These are phyloP conservation scores for Claviceps cyperi DNA, from an alignment of 2,329 filamentous ascomycete species.

Conservation along the genomic window DNA sequence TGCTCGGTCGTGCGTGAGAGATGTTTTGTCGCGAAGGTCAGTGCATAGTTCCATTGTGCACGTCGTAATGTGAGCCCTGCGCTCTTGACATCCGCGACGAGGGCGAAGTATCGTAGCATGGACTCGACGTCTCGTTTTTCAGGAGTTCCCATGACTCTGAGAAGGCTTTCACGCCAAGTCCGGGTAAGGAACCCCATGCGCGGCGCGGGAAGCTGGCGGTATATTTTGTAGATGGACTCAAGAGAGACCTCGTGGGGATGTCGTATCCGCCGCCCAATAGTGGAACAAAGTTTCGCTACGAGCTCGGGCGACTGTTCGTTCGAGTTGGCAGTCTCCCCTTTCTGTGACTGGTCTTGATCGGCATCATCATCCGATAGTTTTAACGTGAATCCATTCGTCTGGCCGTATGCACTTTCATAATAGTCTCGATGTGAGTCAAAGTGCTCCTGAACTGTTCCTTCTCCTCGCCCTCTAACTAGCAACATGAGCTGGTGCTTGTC, in stretches of 20 bases:
- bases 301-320: conserved; percentile 20
- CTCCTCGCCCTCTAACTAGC: conserved; percentile 35
- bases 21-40: conserved; percentile 65
- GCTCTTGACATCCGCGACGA: conserved; percentile 70
- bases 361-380: conserved; percentile 34
- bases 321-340: conserved; percentile 23
- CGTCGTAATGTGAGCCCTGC: conserved; percentile 53
- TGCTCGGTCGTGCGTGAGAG: conserved; percentile 44
- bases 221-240: conserved; percentile 33
- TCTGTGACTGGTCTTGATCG: conserved; percentile 32
- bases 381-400: conserved; percentile 32
- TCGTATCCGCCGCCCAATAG: conserved; percentile 26
- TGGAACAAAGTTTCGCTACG: conserved; percentile 25
- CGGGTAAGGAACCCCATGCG: conserved; percentile 35
- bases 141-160: conserved; percentile 54
- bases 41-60: conserved; percentile 70
- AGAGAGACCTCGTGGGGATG: conserved; percentile 26
- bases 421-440: conserved; percentile 37
- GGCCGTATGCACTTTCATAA: conserved; percentile 38
- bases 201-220: conserved; percentile 35
- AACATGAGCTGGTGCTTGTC: conserved; percentile 33
- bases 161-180: conserved; percentile 43
- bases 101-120: conserved; percentile 70
- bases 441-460: conserved; percentile 36
- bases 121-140: conserved; percentile 39